Conservation (phyloP, 75 land plant species). For the Selaginella tamariscina region DNA sequence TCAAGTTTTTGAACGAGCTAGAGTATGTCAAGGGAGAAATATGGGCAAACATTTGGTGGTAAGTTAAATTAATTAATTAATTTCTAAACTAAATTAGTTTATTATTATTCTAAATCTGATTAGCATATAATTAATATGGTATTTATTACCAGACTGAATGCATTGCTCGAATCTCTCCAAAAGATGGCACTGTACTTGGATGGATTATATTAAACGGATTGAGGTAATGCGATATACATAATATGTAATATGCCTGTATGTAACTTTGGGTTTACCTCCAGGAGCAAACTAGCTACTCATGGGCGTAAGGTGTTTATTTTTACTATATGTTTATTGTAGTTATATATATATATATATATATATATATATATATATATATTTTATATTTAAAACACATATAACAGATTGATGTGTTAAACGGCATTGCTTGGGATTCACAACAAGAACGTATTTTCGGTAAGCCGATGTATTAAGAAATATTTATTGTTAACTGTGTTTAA, state of each 20-base stretch:
- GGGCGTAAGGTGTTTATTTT: conserved; percentile 34
- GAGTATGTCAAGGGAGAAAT: conserved; percentile 78
- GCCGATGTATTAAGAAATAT: too few species aligned
- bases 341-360: too few species aligned
- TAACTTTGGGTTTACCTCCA: too few species aligned
- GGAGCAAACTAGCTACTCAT: too few species aligned
- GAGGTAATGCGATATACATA: conserved; percentile 38
- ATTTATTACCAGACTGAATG: conserved; percentile 62
- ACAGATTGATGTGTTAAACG: conserved; percentile 85
- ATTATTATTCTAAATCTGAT: too few species aligned
- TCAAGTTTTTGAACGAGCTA: conserved; percentile 68
- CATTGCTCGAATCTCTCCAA: conserved; percentile 81
- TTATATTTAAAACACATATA: conserved; percentile 19
- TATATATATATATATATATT: too few species aligned
- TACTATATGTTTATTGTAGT: too few species aligned
- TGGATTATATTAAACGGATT: conserved; percentile 72
- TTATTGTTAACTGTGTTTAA: too few species aligned
- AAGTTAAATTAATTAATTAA: too few species aligned
- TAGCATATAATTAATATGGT: too few species aligned
- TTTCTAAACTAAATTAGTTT: too few species aligned
- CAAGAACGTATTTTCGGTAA: conserved; percentile 66
- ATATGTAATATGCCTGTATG: too few species aligned
- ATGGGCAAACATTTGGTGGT: conserved; percentile 97
- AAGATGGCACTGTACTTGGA: conserved; percentile 61
- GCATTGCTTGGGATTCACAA: conserved; percentile 86